These are phyloP conservation scores for Apiospora rasikravindrae DNA, from an alignment of 2,329 filamentous ascomycete genomes.

Conservation along the genomic window DNA sequence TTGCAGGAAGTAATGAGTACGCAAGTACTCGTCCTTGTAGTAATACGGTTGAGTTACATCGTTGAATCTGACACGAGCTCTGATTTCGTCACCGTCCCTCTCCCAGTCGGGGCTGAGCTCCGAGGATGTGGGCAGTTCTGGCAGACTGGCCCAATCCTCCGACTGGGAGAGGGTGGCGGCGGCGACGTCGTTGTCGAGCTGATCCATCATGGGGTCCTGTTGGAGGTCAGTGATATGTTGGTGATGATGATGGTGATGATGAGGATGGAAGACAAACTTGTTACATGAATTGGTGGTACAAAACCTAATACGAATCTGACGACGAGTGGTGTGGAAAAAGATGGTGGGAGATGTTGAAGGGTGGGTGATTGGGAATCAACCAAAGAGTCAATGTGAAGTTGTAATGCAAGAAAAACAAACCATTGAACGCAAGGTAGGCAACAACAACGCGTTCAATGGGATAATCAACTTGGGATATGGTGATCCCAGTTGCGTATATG, in stretches of 20 bases:
- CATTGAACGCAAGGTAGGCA: neutral
- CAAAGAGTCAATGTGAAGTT: neutral
- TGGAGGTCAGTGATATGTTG: neutral
- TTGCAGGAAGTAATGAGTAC: constrained; percentile 75
- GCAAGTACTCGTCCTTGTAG: constrained; percentile 69
- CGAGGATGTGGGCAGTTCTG: constrained; percentile 59
- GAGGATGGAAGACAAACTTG: too few relatives aligned
- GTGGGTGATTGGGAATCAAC: neutral
- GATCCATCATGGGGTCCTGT: neutral
- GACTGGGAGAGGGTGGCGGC: neutral
- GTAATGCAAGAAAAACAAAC: neutral
- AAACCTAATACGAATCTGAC: too few relatives aligned
- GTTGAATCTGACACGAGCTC: constrained; percentile 55
- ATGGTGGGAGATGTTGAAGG: neutral
- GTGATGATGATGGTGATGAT: neutral
- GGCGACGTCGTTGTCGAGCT: neutral
- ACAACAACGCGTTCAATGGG: neutral
- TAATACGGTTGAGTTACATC: constrained; percentile 60
- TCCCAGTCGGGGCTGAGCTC: constrained; percentile 54
- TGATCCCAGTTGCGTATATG: neutral
- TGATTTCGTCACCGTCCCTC: constrained; percentile 33
- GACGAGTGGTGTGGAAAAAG: neutral
- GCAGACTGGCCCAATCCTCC: constrained; percentile 43
- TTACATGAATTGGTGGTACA: too few relatives aligned
- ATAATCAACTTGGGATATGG: neutral